Evolutionary conservation across 768 basidiomycete genomes (phyloP).

Genomic region (Tremella yokohamensis): DNA sequence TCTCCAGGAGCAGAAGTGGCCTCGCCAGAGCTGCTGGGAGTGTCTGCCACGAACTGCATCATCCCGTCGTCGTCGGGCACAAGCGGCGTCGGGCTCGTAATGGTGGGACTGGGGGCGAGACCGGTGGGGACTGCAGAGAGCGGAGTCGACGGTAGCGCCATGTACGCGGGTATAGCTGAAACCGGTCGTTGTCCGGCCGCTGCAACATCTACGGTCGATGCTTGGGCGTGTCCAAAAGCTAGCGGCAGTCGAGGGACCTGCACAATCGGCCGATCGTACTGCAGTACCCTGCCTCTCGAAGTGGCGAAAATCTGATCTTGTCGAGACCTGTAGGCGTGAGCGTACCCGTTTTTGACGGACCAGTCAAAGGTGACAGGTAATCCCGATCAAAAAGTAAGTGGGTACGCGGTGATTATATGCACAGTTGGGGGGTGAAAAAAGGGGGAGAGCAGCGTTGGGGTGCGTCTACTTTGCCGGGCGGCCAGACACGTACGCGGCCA

Average conservation of each 20-base stretch:
- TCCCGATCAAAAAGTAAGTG: neutral
- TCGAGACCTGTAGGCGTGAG: conserved; percentile 1
- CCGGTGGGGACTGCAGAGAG: neutral
- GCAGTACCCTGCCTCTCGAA: too few species aligned
- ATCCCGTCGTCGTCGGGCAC: neutral
- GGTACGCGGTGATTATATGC: neutral
- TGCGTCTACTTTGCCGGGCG: conserved; percentile 5
- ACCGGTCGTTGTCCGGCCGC: too few species aligned
- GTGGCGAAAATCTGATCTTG: too few species aligned
- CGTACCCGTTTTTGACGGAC: conserved; percentile 3
- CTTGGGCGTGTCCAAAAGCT: too few species aligned
- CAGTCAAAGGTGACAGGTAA: neutral
- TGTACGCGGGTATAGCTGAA: too few species aligned
- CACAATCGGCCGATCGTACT: too few species aligned
- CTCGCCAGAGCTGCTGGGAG: neutral
- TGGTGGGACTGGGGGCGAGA: neutral
- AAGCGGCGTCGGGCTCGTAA: neutral
- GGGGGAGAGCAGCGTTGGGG: neutral
- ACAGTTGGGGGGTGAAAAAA: conserved; percentile 8
- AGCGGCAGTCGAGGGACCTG: too few species aligned
- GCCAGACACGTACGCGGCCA: conserved; percentile 11
- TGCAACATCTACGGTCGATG: too few species aligned
- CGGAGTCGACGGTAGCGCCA: too few species aligned
- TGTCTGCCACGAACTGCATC: neutral
- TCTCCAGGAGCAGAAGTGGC: neutral